These are phyloP conservation scores for Dactylellina haptotyla DNA, from an alignment of 2,329 filamentous ascomycete genomes.

Conservation along the genomic window DNA sequence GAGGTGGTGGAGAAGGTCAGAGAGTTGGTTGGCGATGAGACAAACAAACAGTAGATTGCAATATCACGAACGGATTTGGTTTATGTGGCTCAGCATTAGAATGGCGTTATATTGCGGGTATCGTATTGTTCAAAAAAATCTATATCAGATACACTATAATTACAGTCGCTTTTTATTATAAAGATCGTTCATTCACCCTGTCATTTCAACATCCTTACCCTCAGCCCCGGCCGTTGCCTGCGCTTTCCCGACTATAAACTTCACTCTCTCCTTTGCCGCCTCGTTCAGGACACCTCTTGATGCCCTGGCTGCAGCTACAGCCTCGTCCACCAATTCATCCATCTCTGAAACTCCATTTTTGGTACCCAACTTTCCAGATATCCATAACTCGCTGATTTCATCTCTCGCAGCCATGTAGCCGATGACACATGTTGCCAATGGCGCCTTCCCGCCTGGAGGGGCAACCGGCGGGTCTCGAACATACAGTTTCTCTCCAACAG, in stretches of 20 bases:
- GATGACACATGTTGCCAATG: constrained; percentile 82
- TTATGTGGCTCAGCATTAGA: constrained; percentile 50
- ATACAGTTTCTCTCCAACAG: constrained; percentile 20
- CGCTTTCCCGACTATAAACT: constrained; percentile 52
- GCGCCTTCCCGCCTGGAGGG: constrained; percentile 25
- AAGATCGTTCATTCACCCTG: constrained; percentile 20
- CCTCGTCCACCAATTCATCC: constrained; percentile 56
- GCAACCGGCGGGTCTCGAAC: constrained; percentile 37
- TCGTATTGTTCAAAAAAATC: constrained; percentile 41
- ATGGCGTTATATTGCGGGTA: constrained; percentile 54
- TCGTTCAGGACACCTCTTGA: constrained; percentile 57
- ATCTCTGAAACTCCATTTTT: constrained; percentile 51
- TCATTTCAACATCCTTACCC: constrained; percentile 45
- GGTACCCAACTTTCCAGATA: constrained; percentile 75
- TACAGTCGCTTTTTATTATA: constrained; percentile 42
- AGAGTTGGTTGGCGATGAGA: constrained; percentile 71
- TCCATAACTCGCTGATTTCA: constrained; percentile 93
- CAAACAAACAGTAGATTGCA: constrained; percentile 1
- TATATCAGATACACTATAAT: constrained; percentile 45
- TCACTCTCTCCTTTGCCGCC: constrained; percentile 57
- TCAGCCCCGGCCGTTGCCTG: constrained; percentile 4
- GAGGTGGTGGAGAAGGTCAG: constrained; percentile 72
- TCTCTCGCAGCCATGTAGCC: constrained; percentile 87
- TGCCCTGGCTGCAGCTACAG: constrained; percentile 55
- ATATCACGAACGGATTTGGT: not conserved